phyloP scores from a whole-genome alignment of 495 filamentous ascomycete species.

The Penicillium taxi region DNA sequence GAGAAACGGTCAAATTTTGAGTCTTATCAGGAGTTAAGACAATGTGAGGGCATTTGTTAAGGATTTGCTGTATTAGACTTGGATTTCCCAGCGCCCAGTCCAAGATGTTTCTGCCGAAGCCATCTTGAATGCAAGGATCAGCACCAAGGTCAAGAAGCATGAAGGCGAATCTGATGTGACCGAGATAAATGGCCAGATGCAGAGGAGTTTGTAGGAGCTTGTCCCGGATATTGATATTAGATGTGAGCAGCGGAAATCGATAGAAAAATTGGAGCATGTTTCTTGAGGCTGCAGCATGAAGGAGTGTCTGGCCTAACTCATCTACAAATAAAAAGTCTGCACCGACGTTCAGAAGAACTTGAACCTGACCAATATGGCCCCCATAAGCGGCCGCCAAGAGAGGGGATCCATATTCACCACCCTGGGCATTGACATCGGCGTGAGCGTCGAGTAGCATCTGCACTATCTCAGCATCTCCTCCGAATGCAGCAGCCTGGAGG shows the following conservation, averaged over 20 bases:
- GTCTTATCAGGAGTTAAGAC: not conserved
- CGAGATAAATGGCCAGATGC: constrained; percentile 2
- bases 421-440: not conserved
- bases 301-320: not conserved
- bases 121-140: constrained; percentile 1
- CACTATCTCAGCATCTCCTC: not conserved
- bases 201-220: constrained; percentile 3
- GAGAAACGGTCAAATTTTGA: constrained; percentile 3
- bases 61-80: constrained; percentile 3
- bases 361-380: not conserved
- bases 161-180: constrained; percentile 2
- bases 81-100: constrained; percentile 4
- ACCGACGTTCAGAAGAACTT: constrained; percentile 2
- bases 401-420: constrained; percentile 2
- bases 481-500: not conserved
- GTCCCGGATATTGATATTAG: constrained; percentile 2
- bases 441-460: not conserved
- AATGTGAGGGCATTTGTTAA: constrained; percentile 1
- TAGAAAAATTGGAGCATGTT: not conserved
- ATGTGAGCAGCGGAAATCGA: constrained; percentile 1
- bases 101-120: constrained; percentile 6
- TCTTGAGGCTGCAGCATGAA: constrained; percentile 3
- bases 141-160: constrained; percentile 4
- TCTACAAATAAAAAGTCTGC: not conserved
- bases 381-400: not conserved